Evolutionary conservation across 2,329 filamentous ascomycete species (phyloP).

Genomic region (Diaporthe ilicicola): DNA sequence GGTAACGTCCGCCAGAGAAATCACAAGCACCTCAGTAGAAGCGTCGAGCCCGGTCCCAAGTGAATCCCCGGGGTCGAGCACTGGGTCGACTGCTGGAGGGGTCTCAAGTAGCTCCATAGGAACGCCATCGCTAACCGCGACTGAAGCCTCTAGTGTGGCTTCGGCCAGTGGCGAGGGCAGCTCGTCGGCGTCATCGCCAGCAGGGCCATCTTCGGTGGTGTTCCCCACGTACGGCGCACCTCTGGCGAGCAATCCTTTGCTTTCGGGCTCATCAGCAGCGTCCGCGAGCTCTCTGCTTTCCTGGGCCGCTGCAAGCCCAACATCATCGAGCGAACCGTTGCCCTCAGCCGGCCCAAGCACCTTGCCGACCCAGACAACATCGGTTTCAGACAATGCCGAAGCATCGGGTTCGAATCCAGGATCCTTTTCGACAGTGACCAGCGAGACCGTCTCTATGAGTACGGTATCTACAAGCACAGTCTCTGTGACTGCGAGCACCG

Average conservation of each 20-base stretch:
- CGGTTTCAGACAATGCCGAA: not conserved
- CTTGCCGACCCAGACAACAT: not conserved
- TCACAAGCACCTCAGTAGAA: conserved; percentile 2
- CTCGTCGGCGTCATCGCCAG: not conserved
- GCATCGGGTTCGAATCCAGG: not conserved
- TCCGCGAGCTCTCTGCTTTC: not conserved
- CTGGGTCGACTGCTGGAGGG: not conserved
- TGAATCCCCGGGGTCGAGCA: not conserved
- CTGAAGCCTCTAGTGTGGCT: not conserved
- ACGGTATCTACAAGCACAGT: conserved; percentile 5
- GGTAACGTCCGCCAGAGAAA: not conserved
- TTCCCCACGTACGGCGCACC: conserved; percentile 12
- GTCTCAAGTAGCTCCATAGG: not conserved
- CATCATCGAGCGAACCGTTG: not conserved
- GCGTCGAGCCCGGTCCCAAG: not conserved
- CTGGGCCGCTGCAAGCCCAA: not conserved
- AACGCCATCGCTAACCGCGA: not conserved
- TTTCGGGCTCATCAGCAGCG: not conserved
- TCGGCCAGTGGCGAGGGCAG: not conserved
- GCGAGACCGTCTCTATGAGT: conserved; percentile 5
- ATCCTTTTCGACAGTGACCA: not conserved
- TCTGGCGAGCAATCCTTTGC: not conserved
- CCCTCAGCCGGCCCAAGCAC: not conserved
- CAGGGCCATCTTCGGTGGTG: not conserved
- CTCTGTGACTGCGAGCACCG: not conserved